Evolutionary conservation across 331 rosid species (phyloP).

Genomic region (Prunus yedoensis): DNA sequence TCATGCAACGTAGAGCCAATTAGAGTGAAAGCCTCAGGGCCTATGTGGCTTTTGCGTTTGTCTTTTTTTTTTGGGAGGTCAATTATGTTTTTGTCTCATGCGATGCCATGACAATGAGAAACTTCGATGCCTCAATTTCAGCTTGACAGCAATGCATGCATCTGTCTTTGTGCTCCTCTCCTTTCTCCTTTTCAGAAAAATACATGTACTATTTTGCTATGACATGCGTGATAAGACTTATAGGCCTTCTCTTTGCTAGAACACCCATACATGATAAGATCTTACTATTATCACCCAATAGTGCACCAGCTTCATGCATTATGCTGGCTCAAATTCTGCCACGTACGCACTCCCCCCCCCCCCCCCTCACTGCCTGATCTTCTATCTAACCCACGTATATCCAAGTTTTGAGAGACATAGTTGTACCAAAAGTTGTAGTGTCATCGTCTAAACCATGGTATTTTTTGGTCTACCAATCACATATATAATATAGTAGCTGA

Average conservation of each 20-base stretch:
- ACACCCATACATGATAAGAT: neutral
- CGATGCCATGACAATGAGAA: constrained; percentile 30
- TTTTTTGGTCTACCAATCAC: neutral
- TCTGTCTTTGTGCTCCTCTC: constrained; percentile 34
- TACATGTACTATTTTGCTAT: too few species aligned
- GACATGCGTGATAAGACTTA: too few species aligned
- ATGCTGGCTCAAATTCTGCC: neutral
- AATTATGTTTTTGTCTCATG: neutral
- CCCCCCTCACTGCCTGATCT: too few species aligned
- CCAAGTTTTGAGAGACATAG: neutral
- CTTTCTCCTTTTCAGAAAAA: constrained; percentile 13
- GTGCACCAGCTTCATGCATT: neutral
- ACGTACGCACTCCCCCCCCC: neutral
- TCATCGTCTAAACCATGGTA: constrained; percentile 1
- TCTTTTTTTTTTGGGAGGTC: neutral
- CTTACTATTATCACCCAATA: constrained; percentile 8
- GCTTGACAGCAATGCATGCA: constrained; percentile 25
- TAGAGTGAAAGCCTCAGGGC: constrained; percentile 2
- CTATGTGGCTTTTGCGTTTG: constrained; percentile 16
- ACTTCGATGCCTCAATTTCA: constrained; percentile 36
- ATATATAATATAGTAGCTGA: neutral
- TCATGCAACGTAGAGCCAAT: neutral
- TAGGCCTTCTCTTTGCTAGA: neutral
- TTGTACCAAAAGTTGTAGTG: neutral
- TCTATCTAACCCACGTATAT: too few species aligned